These are phyloP conservation scores for Penicillium sumatraense DNA, from an alignment of 2,329 filamentous ascomycete species.

Conservation along the genomic window DNA sequence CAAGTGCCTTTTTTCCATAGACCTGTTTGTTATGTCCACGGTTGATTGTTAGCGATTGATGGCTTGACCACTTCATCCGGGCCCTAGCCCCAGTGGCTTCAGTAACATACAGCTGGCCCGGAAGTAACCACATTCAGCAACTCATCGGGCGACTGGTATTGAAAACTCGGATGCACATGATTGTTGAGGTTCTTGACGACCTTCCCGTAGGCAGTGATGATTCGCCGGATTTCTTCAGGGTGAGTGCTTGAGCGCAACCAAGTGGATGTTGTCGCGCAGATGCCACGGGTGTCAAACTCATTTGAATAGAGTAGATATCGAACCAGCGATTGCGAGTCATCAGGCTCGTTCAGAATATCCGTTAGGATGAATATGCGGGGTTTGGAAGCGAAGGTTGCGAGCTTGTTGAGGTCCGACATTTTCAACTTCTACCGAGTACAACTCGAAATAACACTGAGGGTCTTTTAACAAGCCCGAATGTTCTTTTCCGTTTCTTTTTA, in stretches of 20 bases:
- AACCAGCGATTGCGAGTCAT: neutral
- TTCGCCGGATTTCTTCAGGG: neutral
- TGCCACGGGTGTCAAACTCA: constrained; percentile 1
- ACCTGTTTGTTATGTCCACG: neutral
- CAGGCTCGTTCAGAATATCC: neutral
- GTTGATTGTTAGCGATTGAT: neutral
- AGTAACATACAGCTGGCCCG: constrained; percentile 1
- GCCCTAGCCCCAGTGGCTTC: neutral
- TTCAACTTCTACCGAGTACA: neutral
- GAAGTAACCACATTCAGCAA: neutral
- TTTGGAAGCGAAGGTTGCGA: neutral
- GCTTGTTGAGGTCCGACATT: neutral
- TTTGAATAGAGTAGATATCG: constrained; percentile 4
- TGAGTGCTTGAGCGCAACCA: constrained; percentile 2
- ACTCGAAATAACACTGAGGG: neutral
- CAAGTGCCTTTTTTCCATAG: neutral
- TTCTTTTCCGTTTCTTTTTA: neutral
- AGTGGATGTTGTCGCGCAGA: constrained; percentile 1
- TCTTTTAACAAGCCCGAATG: neutral
- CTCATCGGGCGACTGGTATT: constrained; percentile 1
- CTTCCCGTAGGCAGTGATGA: constrained; percentile 4
- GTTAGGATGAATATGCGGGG: constrained; percentile 4
- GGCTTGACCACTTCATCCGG: neutral
- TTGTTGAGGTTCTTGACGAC: constrained; percentile 4
- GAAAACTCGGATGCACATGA: constrained; percentile 4